These are phyloP conservation scores for Aureobasidium sp. DNA, from an alignment of 2,329 filamentous ascomycete genomes.

Conservation along the genomic window DNA sequence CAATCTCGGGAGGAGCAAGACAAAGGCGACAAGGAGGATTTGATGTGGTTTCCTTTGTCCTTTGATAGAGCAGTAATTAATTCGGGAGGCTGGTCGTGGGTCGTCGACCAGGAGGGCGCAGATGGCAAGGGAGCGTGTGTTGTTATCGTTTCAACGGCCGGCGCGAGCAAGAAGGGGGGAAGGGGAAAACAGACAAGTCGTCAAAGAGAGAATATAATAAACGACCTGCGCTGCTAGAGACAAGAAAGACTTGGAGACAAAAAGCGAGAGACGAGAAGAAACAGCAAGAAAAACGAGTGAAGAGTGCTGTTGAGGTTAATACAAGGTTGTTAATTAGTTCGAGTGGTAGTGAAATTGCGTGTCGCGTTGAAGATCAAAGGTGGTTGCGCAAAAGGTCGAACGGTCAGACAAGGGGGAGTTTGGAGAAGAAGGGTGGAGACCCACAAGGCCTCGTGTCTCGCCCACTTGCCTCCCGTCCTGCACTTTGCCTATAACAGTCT, in stretches of 20 bases:
- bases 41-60: not conserved
- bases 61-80: not conserved
- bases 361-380: not conserved
- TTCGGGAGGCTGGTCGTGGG: slow-evolving; percentile 2
- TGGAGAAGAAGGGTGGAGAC: not conserved
- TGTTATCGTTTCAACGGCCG: slow-evolving; percentile 4
- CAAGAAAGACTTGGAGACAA: not conserved
- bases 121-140: not conserved
- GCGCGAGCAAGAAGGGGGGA: slow-evolving; percentile 5
- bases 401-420: not conserved
- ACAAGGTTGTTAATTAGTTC: slow-evolving; percentile 6
- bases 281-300: not conserved
- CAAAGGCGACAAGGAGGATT: not conserved
- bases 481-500: not conserved
- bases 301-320: not conserved
- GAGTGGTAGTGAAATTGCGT: not conserved
- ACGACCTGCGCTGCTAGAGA: slow-evolving; percentile 11
- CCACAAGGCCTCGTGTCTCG: slow-evolving; percentile 8
- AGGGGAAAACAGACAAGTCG: not conserved
- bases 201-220: not conserved
- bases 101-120: not conserved
- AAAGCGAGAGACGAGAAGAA: slow-evolving; percentile 6
- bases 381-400: not conserved
- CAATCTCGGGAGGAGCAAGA: not conserved
- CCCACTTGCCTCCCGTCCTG: not conserved